These are phyloP conservation scores for Fusarium sp. DNA, from an alignment of 2,329 filamentous ascomycete species.

Conservation along the genomic window DNA sequence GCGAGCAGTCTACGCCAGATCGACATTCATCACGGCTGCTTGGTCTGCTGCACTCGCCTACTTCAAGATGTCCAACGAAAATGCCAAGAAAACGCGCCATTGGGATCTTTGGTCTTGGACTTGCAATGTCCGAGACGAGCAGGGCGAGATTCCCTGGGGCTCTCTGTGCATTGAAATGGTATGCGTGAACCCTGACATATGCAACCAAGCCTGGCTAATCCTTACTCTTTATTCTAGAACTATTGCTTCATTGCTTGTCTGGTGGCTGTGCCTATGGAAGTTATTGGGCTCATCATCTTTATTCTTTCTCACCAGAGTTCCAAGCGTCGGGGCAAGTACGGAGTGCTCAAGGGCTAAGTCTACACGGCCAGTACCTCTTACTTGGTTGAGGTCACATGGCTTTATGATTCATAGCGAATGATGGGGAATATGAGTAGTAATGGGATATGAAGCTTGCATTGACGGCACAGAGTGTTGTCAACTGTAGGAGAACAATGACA, in stretches of 20 bases:
- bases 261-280: not conserved
- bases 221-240: not conserved
- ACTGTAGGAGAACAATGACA: not conserved
- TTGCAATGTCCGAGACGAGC: not conserved
- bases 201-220: not conserved
- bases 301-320: not conserved
- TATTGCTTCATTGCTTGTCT: not conserved
- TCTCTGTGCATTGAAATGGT: not conserved
- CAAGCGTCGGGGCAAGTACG: not conserved
- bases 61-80: not conserved
- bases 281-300: not conserved
- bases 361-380: rapidly evolving
- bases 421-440: too few relatives aligned
- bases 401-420: too few relatives aligned
- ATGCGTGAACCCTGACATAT: not conserved
- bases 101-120: slow-evolving; percentile 6
- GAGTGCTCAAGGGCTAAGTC: not conserved
- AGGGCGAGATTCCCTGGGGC: not conserved
- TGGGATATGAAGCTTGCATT: not conserved
- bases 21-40: not conserved
- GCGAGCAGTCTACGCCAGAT: not conserved
- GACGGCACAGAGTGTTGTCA: not conserved
- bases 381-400: too few relatives aligned
- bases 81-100: not conserved
- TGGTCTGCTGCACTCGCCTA: not conserved